These are phyloP conservation scores for Byssothecium circinans DNA, from an alignment of 2,329 filamentous ascomycete genomes.

Conservation along the genomic window DNA sequence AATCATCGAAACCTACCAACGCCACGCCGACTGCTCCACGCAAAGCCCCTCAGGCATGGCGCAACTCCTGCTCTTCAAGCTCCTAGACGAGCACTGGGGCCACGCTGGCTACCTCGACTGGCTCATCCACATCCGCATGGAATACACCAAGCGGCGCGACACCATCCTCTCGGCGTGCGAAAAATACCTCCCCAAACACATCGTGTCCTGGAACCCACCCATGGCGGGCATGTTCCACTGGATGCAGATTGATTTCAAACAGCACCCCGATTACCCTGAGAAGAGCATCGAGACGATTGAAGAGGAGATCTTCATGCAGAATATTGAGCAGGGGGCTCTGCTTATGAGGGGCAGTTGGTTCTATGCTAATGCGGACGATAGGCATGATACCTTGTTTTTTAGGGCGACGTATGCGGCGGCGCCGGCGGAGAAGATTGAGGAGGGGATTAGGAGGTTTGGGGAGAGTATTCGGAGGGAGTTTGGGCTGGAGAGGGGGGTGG, in stretches of 20 bases:
- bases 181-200: slow-evolving; percentile 68
- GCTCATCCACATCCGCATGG: slow-evolving; percentile 77
- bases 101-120: slow-evolving; percentile 87
- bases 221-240: slow-evolving; percentile 95
- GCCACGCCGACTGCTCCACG: slow-evolving; percentile 79
- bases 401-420: slow-evolving; percentile 87
- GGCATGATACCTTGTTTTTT: slow-evolving; percentile 73
- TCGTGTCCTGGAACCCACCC: slow-evolving; percentile 79
- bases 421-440: slow-evolving; percentile 53
- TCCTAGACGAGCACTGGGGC: slow-evolving; percentile 93
- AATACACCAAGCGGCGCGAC: slow-evolving; percentile 81
- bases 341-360: slow-evolving; percentile 91
- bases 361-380: slow-evolving; percentile 67
- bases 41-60: slow-evolving; percentile 86
- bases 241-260: slow-evolving; percentile 67
- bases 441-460: slow-evolving; percentile 66
- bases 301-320: slow-evolving; percentile 79
- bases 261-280: slow-evolving; percentile 62
- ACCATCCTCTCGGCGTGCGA: slow-evolving; percentile 79
- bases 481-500: slow-evolving; percentile 39
- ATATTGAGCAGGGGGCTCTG: slow-evolving; percentile 76
- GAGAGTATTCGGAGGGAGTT: slow-evolving; percentile 68
- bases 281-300: slow-evolving; percentile 67
- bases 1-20: slow-evolving; percentile 78
- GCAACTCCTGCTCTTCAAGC: slow-evolving; percentile 81